Percentiles rank a stretch among this genome's conserved stretches.
Evolutionary conservation across 2,329 filamentous ascomycete genomes (phyloP).

Genomic region (Tolypocladium inflatum): DNA sequence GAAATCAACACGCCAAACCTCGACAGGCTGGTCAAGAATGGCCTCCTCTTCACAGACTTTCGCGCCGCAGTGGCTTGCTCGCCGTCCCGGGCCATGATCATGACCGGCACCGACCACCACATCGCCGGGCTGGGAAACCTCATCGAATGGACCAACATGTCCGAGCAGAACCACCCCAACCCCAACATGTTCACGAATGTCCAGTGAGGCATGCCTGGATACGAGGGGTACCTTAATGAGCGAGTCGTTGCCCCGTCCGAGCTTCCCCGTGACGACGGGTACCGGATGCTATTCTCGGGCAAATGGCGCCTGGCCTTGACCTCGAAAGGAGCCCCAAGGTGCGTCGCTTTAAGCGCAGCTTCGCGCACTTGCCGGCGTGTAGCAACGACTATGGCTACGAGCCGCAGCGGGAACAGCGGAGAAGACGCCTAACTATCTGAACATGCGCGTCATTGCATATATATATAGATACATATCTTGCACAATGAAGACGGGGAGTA

Average conservation of each 20-base stretch:
- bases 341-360: conserved; percentile 49
- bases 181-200: conserved; percentile 10
- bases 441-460: conserved; percentile 32
- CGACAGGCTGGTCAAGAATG: conserved; percentile 15
- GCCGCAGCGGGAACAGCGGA: conserved; percentile 7
- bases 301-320: conserved; percentile 56
- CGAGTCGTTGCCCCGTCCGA: conserved; percentile 49
- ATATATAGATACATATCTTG: too few species aligned
- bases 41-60: conserved; percentile 51
- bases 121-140: conserved; percentile 50
- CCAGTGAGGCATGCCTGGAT: conserved; percentile 49
- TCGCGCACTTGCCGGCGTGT: conserved; percentile 51
- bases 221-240: conserved; percentile 55
- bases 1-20: conserved; percentile 15
- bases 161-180: conserved; percentile 4
- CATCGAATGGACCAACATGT: conserved; percentile 34
- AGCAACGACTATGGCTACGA: conserved; percentile 34
- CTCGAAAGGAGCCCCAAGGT: conserved; percentile 43
- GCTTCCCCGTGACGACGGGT: conserved; percentile 47
- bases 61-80: conserved; percentile 57
- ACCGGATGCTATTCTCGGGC: conserved; percentile 50
- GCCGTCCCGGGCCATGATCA: conserved; percentile 55
- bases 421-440: not conserved
- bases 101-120: conserved; percentile 47
- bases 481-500: conserved; percentile 25